Evolutionary conservation across 495 filamentous ascomycete species (phyloP).

Genomic region (Trichocladium antarcticum): DNA sequence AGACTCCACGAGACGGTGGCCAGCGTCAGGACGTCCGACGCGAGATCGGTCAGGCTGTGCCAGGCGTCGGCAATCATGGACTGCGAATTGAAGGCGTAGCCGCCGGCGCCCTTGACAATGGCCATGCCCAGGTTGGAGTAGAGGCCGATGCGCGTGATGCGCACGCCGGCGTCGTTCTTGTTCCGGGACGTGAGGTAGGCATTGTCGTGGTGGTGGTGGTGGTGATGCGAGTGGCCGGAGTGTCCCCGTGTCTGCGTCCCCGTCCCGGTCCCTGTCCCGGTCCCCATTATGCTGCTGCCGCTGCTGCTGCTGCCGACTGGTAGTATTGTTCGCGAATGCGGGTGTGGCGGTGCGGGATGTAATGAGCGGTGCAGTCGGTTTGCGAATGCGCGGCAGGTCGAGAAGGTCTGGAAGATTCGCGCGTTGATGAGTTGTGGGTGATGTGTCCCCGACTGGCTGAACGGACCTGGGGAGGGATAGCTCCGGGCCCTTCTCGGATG

Average conservation of each 20-base stretch:
- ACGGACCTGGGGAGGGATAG: slow-evolving; percentile 11
- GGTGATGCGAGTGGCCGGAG: slow-evolving; percentile 31
- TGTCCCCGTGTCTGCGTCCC: slow-evolving; percentile 34
- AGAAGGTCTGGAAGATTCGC: slow-evolving; percentile 28
- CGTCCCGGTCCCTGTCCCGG: background rate
- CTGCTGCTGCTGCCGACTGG: slow-evolving; percentile 10
- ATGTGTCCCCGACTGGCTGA: slow-evolving; percentile 30
- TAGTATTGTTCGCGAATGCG: background rate
- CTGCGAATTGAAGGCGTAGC: slow-evolving; percentile 89
- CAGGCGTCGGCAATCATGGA: slow-evolving; percentile 89
- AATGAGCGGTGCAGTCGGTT: slow-evolving; percentile 14
- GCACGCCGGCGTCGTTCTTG: slow-evolving; percentile 85
- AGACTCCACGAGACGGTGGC: slow-evolving; percentile 87
- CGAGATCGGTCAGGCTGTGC: slow-evolving; percentile 87
- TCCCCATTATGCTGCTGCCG: slow-evolving; percentile 23
- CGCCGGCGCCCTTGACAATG: slow-evolving; percentile 79
- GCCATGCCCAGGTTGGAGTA: slow-evolving; percentile 92
- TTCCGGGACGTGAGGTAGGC: slow-evolving; percentile 78
- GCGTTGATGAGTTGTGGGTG: slow-evolving; percentile 13
- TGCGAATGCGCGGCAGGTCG: slow-evolving; percentile 16
- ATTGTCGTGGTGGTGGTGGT: slow-evolving; percentile 72
- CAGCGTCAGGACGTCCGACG: slow-evolving; percentile 87
- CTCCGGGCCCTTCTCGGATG: slow-evolving; percentile 15
- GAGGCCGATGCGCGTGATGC: slow-evolving; percentile 86
- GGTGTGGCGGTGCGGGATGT: slow-evolving; percentile 3